Base-by-base conservation (phyloP, 208 protist species). In the Porcisia deanei region DNA sequence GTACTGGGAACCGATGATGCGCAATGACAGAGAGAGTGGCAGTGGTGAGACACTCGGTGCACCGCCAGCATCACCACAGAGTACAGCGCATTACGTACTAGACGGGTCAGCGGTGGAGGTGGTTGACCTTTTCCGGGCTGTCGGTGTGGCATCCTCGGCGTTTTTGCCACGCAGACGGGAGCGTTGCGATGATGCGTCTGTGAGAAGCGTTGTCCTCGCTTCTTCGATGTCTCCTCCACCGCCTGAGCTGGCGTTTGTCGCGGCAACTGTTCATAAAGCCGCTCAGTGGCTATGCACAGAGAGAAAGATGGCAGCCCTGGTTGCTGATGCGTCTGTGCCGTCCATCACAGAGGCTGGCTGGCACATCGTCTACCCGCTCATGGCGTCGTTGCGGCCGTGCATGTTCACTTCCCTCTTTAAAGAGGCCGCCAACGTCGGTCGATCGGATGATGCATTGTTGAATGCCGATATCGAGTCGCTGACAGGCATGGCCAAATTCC, bases 401-500 rank as follows among this genome's bases (percentile, higher is more conserved):
- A 73, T 82, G n/a, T 82, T 73, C 60, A 78, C 78, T 0, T 78
- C 78, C 25, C 20, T 73, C 9, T 82, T 82, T 47, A 68, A 78
- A 20, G 65, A 66, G 5, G 71, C 22, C 16, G 59, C 60, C 37
- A 47, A 41, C 3, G 18, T 30, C 57, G 52, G 39, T 8, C 12
- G 7, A 12, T 59, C 65, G 18, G 52, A 57, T 12, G 37, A 41
- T 37, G 22, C 64, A 5, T 60, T 58, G 4, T 54, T 57, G 9
- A 22, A 61, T 66, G 66, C 30, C 3, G 59, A 73, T 55, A 49
- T 66, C 8, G 75, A 78, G 63, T 71, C 55, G 37, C 55, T 89
- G 63, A 81, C 66, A 10, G 81, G 84, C 16, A 4, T 88, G 4
- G 81, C 84, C 8, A 79, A 77, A 66, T 63, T 91, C 39, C 71